Evolutionary conservation across 2,329 filamentous ascomycete genomes (phyloP).

Genomic region (Pseudocercospora ulei): DNA sequence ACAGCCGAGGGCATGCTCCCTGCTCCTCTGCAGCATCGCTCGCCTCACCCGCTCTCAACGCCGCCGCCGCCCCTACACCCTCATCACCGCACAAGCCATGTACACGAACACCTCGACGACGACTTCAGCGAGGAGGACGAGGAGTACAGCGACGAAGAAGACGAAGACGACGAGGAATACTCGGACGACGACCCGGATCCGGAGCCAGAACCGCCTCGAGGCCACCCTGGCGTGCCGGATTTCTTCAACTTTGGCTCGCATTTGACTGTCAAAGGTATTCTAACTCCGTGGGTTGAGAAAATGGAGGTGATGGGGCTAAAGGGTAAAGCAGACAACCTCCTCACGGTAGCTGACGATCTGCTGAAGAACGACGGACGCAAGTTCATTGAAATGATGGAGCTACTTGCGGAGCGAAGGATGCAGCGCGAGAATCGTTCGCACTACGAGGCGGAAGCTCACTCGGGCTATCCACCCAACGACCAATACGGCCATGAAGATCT

Average conservation of each 20-base stretch:
- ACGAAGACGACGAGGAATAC: constrained; percentile 56
- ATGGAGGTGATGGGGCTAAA: constrained; percentile 33
- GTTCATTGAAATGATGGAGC: constrained; percentile 99
- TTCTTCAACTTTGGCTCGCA: constrained; percentile 98
- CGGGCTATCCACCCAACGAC: constrained; percentile 38
- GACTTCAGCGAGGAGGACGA: constrained; percentile 45
- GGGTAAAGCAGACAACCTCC: constrained; percentile 68
- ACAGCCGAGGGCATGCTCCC: constrained; percentile 58
- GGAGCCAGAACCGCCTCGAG: constrained; percentile 49
- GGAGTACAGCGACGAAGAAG: constrained; percentile 49
- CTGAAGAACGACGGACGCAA: constrained; percentile 98
- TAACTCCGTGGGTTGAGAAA: constrained; percentile 33
- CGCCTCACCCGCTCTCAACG: constrained; percentile 28
- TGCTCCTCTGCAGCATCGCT: constrained; percentile 45
- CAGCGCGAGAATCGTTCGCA: constrained; percentile 86
- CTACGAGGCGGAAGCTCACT: constrained; percentile 53
- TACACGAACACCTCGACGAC: constrained; percentile 57
- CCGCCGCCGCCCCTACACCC: constrained; percentile 30
- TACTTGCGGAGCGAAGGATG: constrained; percentile 94
- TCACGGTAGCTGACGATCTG: constrained; percentile 95
- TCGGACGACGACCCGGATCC: constrained; percentile 54
- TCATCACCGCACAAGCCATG: constrained; percentile 62
- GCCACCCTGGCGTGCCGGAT: constrained; percentile 55
- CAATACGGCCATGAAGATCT: constrained; percentile 60
- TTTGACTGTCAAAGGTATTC: constrained; percentile 75